Conservation (phyloP, 2,329 filamentous ascomycete species). For the Plectosphaerella plurivora region DNA sequence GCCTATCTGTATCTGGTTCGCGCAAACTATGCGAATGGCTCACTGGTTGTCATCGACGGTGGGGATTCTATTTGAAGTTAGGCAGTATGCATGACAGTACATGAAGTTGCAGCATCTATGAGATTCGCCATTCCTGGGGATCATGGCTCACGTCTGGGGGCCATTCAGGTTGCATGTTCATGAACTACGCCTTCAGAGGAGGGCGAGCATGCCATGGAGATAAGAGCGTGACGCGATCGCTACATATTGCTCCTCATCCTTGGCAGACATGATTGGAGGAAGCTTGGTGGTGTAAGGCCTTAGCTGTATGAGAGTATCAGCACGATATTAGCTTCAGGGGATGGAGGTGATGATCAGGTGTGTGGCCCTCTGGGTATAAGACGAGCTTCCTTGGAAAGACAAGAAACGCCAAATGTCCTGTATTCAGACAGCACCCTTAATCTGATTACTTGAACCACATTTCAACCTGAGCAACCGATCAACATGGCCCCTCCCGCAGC, state of each 20-base stretch:
- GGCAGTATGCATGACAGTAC: not conserved
- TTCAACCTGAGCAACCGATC: not conserved
- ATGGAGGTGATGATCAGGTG: not conserved
- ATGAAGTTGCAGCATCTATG: not conserved
- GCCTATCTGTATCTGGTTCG: conserved; percentile 3
- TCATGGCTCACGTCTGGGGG: not conserved
- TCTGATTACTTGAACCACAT: too few relatives aligned
- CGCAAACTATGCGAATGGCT: conserved; percentile 3
- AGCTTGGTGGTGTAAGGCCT: not conserved
- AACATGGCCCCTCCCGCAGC: conserved; percentile 22
- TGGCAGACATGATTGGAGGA: not conserved
- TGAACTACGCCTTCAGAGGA: not conserved
- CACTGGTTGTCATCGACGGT: conserved; percentile 2
- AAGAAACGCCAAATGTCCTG: too few relatives aligned
- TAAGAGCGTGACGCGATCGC: not conserved
- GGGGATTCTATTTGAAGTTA: not conserved
- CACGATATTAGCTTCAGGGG: not conserved
- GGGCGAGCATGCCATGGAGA: not conserved
- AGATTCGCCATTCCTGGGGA: not conserved
- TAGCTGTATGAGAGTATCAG: not conserved
- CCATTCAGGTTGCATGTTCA: too few relatives aligned
- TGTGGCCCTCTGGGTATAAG: not conserved
- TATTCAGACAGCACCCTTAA: too few relatives aligned
- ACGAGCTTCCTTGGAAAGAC: not conserved
- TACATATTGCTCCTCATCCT: not conserved